Percentiles rank a stretch among this genome's conserved stretches.
phyloP scores from a whole-genome alignment of 1,139 yeast species.

The Hemisphaericaspora lyxosophila region DNA sequence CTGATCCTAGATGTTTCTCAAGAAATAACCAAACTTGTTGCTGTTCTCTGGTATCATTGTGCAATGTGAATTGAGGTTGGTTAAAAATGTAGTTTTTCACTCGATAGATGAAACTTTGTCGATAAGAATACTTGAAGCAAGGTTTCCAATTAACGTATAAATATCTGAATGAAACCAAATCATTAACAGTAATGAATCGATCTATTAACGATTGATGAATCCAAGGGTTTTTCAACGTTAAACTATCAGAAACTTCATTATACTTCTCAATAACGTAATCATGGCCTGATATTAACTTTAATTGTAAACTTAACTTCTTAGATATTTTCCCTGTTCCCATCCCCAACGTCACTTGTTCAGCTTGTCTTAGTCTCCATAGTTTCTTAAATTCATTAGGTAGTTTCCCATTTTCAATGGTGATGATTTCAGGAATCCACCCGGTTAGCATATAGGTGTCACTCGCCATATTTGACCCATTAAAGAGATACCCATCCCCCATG shows the following conservation, averaged over 20 bases:
- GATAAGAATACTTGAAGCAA: constrained; percentile 18
- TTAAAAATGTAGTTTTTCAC: constrained; percentile 22
- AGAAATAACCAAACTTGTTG: constrained; percentile 53
- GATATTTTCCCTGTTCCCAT: constrained; percentile 65
- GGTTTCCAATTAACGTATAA: constrained; percentile 73
- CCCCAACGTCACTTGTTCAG: constrained; percentile 51
- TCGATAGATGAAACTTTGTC: constrained; percentile 36
- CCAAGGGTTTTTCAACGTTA: constrained; percentile 37
- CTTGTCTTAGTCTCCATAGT: constrained; percentile 34
- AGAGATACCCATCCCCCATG: constrained; percentile 60
- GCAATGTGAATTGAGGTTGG: constrained; percentile 50
- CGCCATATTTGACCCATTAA: constrained; percentile 76
- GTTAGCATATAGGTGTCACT: constrained; percentile 65
- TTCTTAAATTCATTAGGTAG: constrained; percentile 23
- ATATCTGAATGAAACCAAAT: constrained; percentile 50
- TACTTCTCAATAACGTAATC: constrained; percentile 55
- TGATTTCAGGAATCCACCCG: constrained; percentile 76
- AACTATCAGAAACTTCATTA: neutral
- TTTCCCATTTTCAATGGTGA: constrained; percentile 32
- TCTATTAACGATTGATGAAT: constrained; percentile 14
- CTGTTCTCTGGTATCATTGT: constrained; percentile 27
- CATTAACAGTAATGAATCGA: constrained; percentile 23
- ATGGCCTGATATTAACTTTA: constrained; percentile 57
- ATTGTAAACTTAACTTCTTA: constrained; percentile 31
- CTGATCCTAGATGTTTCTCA: constrained; percentile 35